A percentile compares a stretch with the other conserved stretches of the same genome.
These are phyloP conservation scores for Lachancea kluyveri DNA, from an alignment of 805 yeast genomes.

Conservation along the genomic window DNA sequence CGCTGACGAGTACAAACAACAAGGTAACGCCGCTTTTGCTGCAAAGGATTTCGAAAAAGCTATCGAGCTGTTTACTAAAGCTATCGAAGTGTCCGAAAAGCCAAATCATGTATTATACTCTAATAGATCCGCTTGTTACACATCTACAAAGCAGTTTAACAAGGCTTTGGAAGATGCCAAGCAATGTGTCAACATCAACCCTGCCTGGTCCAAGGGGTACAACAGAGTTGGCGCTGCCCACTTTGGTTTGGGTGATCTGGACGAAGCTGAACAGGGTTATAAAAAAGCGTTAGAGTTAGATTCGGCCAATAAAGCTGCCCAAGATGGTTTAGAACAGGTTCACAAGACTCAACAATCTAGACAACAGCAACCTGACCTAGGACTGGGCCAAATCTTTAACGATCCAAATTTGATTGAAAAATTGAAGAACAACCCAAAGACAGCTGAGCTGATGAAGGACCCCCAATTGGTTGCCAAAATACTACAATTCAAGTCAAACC, in stretches of 20 bases:
- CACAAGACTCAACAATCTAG: conserved; percentile 50
- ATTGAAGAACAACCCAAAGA: conserved; percentile 77
- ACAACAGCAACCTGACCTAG: conserved; percentile 57
- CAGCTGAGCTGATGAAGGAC: conserved; percentile 81
- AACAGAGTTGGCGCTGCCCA: conserved; percentile 91
- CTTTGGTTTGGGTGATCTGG: conserved; percentile 76
- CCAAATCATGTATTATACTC: conserved; percentile 93
- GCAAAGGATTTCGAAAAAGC: conserved; percentile 82
- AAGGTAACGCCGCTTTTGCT: conserved; percentile 89
- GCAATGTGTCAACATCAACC: conserved; percentile 72
- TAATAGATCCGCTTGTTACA: conserved; percentile 87
- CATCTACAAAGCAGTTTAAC: conserved; percentile 67
- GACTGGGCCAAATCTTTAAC: conserved; percentile 68
- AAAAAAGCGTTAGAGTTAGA: conserved; percentile 78
- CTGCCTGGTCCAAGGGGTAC: conserved; percentile 93
- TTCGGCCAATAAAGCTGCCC: conserved; percentile 76
- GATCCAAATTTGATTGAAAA: conserved; percentile 76
- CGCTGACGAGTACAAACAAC: conserved; percentile 76
- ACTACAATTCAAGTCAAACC: conserved; percentile 55
- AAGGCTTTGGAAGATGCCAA: conserved; percentile 82
- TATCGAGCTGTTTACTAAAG: conserved; percentile 72
- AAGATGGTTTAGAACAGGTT: conserved; percentile 70
- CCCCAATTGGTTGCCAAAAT: conserved; percentile 71
- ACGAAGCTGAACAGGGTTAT: conserved; percentile 66
- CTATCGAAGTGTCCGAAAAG: conserved; percentile 70